Evolutionary conservation across 805 yeast species (phyloP).

Genomic region (Cyberlindnera euphorbiiphila): DNA sequence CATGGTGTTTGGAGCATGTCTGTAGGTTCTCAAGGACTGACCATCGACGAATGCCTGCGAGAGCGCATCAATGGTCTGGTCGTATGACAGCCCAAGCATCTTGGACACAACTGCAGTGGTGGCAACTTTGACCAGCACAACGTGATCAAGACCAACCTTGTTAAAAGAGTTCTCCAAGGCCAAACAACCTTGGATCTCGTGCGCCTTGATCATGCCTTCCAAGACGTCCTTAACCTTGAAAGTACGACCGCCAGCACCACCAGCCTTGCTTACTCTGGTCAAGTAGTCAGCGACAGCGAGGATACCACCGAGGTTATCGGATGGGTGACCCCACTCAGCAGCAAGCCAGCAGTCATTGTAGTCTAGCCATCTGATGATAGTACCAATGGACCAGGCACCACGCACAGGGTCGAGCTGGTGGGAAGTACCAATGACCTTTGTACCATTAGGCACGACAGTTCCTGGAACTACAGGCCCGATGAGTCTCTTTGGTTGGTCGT

Average conservation of each 20-base stretch:
- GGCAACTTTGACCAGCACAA: slow-evolving; percentile 54
- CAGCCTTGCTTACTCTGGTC: slow-evolving; percentile 41
- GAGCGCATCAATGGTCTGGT: slow-evolving; percentile 51
- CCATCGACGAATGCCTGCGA: slow-evolving; percentile 64
- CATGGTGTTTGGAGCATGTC: slow-evolving; percentile 64
- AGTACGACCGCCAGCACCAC: slow-evolving; percentile 35
- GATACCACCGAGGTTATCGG: slow-evolving; percentile 58
- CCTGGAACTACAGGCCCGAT: slow-evolving; percentile 59
- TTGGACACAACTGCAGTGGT: slow-evolving; percentile 57
- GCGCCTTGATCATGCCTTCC: slow-evolving; percentile 59
- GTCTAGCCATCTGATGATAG: slow-evolving; percentile 57
- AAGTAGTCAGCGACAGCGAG: slow-evolving; percentile 55
- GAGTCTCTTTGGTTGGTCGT: slow-evolving; percentile 43
- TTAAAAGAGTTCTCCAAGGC: slow-evolving; percentile 61
- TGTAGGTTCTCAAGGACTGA: slow-evolving; percentile 53
- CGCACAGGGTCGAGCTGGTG: slow-evolving; percentile 51
- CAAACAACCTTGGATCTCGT: slow-evolving; percentile 57
- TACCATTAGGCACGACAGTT: slow-evolving; percentile 49
- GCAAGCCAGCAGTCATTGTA: slow-evolving; percentile 65
- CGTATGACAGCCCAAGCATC: slow-evolving; percentile 45
- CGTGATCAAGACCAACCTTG: slow-evolving; percentile 58
- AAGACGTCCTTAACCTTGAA: slow-evolving; percentile 48
- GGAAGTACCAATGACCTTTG: slow-evolving; percentile 51
- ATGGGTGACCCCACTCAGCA: slow-evolving; percentile 70
- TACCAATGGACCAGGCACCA: slow-evolving; percentile 56